Base-by-base conservation (phyloP, 352 stramenopile species). In the Phytophthora pini region DNA sequence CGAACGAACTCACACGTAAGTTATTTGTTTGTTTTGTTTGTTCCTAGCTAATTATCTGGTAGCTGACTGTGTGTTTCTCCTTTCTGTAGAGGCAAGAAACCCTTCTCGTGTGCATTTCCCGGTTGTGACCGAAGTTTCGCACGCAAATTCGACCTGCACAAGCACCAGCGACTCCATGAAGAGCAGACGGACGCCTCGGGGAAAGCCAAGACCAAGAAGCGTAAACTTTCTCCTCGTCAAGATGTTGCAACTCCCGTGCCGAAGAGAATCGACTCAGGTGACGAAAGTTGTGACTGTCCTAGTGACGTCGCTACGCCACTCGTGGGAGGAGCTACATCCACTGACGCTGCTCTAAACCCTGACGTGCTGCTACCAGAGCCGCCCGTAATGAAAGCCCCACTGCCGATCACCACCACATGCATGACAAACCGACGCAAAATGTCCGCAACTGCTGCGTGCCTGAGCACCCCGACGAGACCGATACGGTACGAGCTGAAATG, bases 131-230 rank as follows among this genome's bases (percentile, higher is more conserved):
- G 76, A 36, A 73, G 67, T 31, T 90, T 88, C 41, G 77, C 82
- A 4, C 69, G 82, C 13, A 82, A 80, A 36, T 89, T 89, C 34
- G 85, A 93, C 48, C 70, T 92, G 9, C 79, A 88, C 52, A 93
- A 93, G 69, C 85, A 93, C 65, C 74, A 84, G 68, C 68, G 69
- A 22, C 72, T 86, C 50, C 81, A 90, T 40, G 70, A 84, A 24
- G 56, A 74, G 34, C 52, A 70, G 34, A n/a, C 47, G 2, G 43
- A 64, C 15, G 53, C 22, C 7, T 58, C 43, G 13, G 47, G 55
- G 15, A 76, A 61, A 43, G 5, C 15, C 20, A 74, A 61, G 48
- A 67, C 60, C 43, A 80, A 83, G 56, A 80, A 79, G 41, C 72
- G 68, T 44, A 77, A 71, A 22, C 55, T 77, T 11, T 65, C 68